Evolutionary conservation across 148 eudicot genomes (phyloP).

Genomic region (Polygonum aviculare): DNA sequence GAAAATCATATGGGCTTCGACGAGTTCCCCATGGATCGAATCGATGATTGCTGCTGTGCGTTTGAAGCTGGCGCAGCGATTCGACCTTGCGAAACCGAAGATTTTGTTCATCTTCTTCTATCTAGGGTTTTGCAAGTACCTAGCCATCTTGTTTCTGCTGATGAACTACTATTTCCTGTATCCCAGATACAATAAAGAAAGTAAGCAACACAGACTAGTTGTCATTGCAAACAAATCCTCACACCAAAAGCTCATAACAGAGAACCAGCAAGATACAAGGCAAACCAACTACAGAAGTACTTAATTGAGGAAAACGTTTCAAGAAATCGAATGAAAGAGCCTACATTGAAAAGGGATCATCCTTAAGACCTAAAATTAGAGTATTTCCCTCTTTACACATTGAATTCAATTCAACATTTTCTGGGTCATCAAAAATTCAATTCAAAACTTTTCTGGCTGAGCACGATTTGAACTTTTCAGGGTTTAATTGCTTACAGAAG

Average conservation of each 20-base stretch:
- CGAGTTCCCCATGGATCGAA: not conserved
- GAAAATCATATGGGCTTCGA: constrained; percentile 14
- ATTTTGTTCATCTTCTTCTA: constrained; percentile 8
- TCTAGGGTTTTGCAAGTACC: constrained; percentile 2
- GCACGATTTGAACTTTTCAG: no score
- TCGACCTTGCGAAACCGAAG: constrained; percentile 1
- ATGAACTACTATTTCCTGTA: not conserved
- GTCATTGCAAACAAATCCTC: not conserved
- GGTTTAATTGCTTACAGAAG: not conserved
- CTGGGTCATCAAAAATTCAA: no score
- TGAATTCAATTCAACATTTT: not conserved
- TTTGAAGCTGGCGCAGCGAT: not conserved
- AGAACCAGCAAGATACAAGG: not conserved
- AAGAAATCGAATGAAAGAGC: not conserved
- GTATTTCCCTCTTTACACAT: not conserved
- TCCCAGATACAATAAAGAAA: not conserved
- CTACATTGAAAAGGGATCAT: not conserved
- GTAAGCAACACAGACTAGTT: not conserved
- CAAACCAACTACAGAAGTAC: not conserved
- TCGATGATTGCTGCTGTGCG: not conserved
- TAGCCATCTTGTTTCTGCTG: not conserved
- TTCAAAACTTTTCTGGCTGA: no score
- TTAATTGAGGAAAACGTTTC: not conserved
- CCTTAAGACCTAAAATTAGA: not conserved
- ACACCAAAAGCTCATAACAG: not conserved